Conservation (phyloP, 176 grass and related monocot genomes). For the Lolium rigidum region DNA sequence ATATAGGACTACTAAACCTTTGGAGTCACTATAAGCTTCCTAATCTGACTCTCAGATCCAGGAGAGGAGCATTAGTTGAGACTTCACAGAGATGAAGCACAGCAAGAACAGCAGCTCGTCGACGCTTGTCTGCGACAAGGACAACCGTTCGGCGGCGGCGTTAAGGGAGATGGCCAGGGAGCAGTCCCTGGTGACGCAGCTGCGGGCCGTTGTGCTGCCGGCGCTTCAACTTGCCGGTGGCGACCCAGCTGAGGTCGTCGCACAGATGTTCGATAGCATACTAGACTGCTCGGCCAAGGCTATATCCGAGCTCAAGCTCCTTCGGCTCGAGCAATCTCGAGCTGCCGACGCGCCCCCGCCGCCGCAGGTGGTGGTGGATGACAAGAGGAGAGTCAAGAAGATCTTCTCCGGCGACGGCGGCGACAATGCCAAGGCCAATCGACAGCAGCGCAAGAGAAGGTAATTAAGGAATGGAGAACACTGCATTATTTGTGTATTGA, state of each 20-base stretch:
- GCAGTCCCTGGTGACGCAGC: constrained; percentile 52
- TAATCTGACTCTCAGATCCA: too few relatives aligned
- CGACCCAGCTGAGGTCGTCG: constrained; percentile 6
- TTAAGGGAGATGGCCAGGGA: constrained; percentile 50
- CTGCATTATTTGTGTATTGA: not conserved
- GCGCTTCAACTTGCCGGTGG: constrained; percentile 36
- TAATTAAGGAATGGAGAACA: constrained; percentile 29
- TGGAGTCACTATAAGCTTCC: too few relatives aligned
- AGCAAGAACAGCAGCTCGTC: constrained; percentile 12
- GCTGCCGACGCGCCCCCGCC: not conserved
- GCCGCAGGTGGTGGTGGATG: not conserved
- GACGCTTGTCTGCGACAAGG: not conserved
- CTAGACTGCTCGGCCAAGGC: constrained; percentile 51
- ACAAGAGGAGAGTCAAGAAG: constrained; percentile 38
- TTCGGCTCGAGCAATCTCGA: not conserved
- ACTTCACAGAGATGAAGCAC: constrained; percentile 12
- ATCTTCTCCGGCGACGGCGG: constrained; percentile 9
- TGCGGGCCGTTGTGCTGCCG: constrained; percentile 51
- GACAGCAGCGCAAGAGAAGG: constrained; percentile 46
- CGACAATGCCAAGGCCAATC: constrained; percentile 26
- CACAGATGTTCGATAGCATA: constrained; percentile 41
- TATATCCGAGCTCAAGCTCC: constrained; percentile 37
- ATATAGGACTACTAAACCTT: too few relatives aligned
- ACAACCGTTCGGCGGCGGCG: not conserved
- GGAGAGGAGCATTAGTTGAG: too few relatives aligned